These are phyloP conservation scores for Kazachstania taianensis DNA, from an alignment of 805 yeast genomes.

Conservation along the genomic window DNA sequence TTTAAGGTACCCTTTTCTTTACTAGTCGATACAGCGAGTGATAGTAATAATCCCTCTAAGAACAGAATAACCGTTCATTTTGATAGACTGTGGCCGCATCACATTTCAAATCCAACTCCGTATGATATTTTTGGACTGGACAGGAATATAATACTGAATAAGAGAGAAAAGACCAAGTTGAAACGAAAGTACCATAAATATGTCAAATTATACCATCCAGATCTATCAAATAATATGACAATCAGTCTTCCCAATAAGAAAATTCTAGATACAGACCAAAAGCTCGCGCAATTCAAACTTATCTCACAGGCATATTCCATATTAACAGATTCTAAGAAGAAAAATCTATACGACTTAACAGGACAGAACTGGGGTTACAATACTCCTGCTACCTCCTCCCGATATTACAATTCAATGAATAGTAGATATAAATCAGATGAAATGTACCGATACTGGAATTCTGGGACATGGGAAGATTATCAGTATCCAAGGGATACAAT, in stretches of 20 bases:
- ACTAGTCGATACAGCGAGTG: no score
- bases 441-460: slow-evolving; percentile 41
- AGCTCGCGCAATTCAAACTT: slow-evolving; percentile 38
- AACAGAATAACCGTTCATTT: no score
- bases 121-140: slow-evolving; percentile 52
- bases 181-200: slow-evolving; percentile 44
- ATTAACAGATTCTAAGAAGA: slow-evolving; percentile 36
- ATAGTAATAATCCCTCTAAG: no score
- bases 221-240: slow-evolving; percentile 25
- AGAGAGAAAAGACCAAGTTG: slow-evolving; percentile 30
- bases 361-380: slow-evolving; percentile 29
- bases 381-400: slow-evolving; percentile 28
- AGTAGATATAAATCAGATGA: slow-evolving; percentile 24
- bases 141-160: slow-evolving; percentile 15
- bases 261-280: slow-evolving; percentile 22
- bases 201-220: slow-evolving; percentile 81
- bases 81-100: slow-evolving; percentile 45
- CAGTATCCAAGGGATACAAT: no score
- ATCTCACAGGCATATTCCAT: slow-evolving; percentile 51
- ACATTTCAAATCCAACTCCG: slow-evolving; percentile 54
- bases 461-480: slow-evolving; percentile 58
- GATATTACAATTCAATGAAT: no score
- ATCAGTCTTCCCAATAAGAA: not conserved
- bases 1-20: no score
- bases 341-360: slow-evolving; percentile 37